phyloP scores from a whole-genome alignment of 768 basidiomycete genomes.

The Gymnopilus junonius region DNA sequence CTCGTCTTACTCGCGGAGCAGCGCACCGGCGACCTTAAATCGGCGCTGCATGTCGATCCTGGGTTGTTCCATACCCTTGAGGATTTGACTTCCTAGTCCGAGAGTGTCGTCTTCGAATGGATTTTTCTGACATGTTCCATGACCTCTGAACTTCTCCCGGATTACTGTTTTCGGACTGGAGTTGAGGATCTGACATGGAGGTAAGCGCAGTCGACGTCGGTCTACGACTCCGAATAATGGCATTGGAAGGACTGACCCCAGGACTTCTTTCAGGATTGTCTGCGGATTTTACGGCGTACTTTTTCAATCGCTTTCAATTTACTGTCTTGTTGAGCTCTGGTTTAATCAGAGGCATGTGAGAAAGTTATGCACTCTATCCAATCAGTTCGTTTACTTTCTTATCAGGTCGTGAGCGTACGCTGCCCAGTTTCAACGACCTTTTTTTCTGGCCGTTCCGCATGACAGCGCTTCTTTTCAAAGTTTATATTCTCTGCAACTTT shows the following conservation, averaged over 20 bases:
- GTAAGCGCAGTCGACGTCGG: constrained; percentile 10
- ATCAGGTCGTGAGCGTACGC: neutral
- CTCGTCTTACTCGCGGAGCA: neutral
- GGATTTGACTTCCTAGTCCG: neutral
- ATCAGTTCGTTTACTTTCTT: neutral
- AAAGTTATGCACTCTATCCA: neutral
- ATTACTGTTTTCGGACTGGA: neutral
- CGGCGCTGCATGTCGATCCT: neutral
- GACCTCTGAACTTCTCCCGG: neutral
- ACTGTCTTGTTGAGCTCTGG: neutral
- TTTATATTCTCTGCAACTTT: neutral
- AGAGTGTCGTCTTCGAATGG: constrained; percentile 12
- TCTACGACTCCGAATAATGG: constrained; percentile 1
- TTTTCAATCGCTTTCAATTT: neutral
- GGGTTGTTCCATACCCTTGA: neutral
- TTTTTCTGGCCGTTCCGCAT: neutral
- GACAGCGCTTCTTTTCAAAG: neutral
- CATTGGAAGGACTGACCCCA: neutral
- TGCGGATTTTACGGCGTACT: neutral
- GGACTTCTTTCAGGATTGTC: neutral
- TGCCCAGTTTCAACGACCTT: neutral
- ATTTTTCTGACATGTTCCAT: constrained; percentile 17
- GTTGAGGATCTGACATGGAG: neutral
- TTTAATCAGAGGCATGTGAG: neutral
- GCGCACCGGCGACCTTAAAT: neutral